Evolutionary conservation across 2,329 filamentous ascomycete genomes (phyloP).

Genomic region (Xylariales sp.): DNA sequence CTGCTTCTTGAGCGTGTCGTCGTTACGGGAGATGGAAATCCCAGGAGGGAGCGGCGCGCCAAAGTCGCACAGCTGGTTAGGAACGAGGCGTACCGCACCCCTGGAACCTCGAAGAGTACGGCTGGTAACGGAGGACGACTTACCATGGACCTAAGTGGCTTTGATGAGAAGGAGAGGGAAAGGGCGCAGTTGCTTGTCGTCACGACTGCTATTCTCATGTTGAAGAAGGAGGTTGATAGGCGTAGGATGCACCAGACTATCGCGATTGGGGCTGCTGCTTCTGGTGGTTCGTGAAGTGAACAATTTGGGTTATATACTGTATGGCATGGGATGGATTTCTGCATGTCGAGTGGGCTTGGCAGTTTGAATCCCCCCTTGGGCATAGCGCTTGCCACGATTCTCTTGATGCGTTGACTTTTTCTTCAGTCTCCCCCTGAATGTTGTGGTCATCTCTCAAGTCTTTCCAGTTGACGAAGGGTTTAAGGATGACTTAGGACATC

Average conservation of each 20-base stretch:
- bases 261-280: conserved; percentile 25
- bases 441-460: no score
- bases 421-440: no score
- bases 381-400: no score
- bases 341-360: no score
- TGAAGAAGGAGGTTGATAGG: conserved; percentile 62
- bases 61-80: conserved; percentile 40
- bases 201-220: conserved; percentile 54
- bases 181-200: conserved; percentile 47
- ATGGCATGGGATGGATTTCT: no score
- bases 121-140: conserved; percentile 49
- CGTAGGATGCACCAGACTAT: conserved; percentile 47
- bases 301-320: no score
- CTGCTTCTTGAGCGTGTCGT: conserved; percentile 49
- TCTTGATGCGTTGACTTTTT: no score
- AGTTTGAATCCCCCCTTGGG: no score
- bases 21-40: conserved; percentile 8
- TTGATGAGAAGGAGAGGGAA: conserved; percentile 28
- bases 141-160: conserved; percentile 35
- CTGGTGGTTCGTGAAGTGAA: background rate
- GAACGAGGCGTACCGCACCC: conserved; percentile 32
- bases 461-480: no score
- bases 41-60: conserved; percentile 19
- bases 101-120: conserved; percentile 30
- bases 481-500: no score